A percentile compares a stretch with the other conserved stretches of the same genome.
Conservation (phyloP, 2,329 filamentous ascomycete genomes). For the Cladorrhinum sp. region DNA sequence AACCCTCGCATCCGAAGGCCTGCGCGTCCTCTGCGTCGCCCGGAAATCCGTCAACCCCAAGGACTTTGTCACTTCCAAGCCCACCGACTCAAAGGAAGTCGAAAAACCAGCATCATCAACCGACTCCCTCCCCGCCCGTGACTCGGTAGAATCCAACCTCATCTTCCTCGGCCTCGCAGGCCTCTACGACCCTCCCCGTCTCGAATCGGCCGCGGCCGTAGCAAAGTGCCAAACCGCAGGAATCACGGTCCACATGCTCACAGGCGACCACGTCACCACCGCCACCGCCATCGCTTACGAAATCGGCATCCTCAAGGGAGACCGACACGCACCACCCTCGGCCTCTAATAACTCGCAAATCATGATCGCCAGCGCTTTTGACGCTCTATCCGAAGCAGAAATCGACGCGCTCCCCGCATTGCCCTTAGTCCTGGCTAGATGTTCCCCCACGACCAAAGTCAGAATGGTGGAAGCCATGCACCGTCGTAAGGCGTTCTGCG, state of each 20-base stretch:
- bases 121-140: conserved; percentile 43
- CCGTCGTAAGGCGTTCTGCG: conserved; percentile 65
- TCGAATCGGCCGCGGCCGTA: conserved; percentile 62
- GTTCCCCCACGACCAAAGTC: conserved; percentile 69
- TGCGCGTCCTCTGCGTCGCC: conserved; percentile 67
- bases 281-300: conserved; percentile 63
- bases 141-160: conserved; percentile 54
- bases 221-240: conserved; percentile 57
- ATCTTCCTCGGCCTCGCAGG: conserved; percentile 68
- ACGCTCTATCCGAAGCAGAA: conserved; percentile 57
- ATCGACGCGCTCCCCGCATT: conserved; percentile 60
- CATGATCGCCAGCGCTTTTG: conserved; percentile 63
- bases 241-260: conserved; percentile 67
- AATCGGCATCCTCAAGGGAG: conserved; percentile 54
- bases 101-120: neutral
- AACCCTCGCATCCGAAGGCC: conserved; percentile 58
- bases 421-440: conserved; percentile 66
- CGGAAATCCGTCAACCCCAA: conserved; percentile 40
- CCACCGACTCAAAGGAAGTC: neutral
- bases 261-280: conserved; percentile 66
- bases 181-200: conserved; percentile 68
- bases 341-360: conserved; percentile 41
- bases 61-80: conserved; percentile 3
- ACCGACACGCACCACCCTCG: neutral
- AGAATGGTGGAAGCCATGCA: conserved; percentile 73